A percentile compares a stretch with the other conserved stretches of the same genome.
Evolutionary conservation across 345 rosid genomes (phyloP).

Genomic region (Eucalyptus tenuipes): DNA sequence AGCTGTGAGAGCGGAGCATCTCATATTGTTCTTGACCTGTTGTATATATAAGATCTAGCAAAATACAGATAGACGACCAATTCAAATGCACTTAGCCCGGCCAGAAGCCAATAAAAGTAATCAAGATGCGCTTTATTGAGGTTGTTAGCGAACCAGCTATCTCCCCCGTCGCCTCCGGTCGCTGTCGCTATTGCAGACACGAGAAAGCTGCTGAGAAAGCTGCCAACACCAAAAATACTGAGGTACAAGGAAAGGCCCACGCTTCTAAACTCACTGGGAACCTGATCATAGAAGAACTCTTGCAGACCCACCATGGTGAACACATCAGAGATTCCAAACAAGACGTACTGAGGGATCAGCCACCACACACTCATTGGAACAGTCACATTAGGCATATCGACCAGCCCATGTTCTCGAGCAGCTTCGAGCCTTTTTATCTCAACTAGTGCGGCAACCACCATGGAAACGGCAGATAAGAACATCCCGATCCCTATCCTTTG

Average conservation of each 20-base stretch:
- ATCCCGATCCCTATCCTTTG: slow-evolving; percentile 60
- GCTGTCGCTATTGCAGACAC: slow-evolving; percentile 35
- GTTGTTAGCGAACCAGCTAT: slow-evolving; percentile 45
- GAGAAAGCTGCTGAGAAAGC: slow-evolving; percentile 41
- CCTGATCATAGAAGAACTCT: slow-evolving; percentile 62
- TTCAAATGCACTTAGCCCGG: slow-evolving; percentile 27
- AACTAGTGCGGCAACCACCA: slow-evolving; percentile 36
- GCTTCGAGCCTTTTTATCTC: slow-evolving; percentile 38
- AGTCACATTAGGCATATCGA: slow-evolving; percentile 24
- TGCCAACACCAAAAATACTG: slow-evolving; percentile 54
- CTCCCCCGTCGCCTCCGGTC: slow-evolving; percentile 22
- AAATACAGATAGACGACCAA: slow-evolving; percentile 20
- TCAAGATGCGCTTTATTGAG: slow-evolving; percentile 49
- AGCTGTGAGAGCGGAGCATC: background rate
- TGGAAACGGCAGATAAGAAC: slow-evolving; percentile 23
- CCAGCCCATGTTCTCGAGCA: slow-evolving; percentile 23
- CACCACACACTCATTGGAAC: slow-evolving; percentile 61
- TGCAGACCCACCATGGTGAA: slow-evolving; percentile 59
- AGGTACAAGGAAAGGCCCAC: slow-evolving; percentile 52
- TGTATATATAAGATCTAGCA: slow-evolving; percentile 28
- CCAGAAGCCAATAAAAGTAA: slow-evolving; percentile 46
- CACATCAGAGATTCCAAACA: slow-evolving; percentile 38
- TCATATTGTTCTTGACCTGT: background rate
- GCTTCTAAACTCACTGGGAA: slow-evolving; percentile 39
- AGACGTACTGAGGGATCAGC: slow-evolving; percentile 51